A percentile compares a stretch with the other conserved stretches of the same genome.
Conservation (phyloP, 768 basidiomycete species). For the Trametes cinnabarina region DNA sequence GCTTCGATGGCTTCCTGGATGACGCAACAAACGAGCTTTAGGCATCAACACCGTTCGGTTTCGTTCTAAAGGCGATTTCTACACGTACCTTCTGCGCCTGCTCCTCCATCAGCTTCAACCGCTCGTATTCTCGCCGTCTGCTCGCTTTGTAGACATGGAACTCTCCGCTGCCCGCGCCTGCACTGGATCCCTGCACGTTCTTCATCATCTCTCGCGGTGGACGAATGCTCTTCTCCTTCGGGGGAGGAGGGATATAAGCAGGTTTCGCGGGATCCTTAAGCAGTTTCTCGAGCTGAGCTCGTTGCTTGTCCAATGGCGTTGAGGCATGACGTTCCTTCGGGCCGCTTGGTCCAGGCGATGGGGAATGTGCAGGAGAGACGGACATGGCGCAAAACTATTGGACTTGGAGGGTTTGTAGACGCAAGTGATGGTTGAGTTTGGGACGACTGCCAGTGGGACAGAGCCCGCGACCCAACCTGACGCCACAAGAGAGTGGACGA, state of each 20-base stretch:
- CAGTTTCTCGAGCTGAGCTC: conserved; percentile 76
- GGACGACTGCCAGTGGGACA: too few relatives aligned
- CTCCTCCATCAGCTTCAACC: conserved; percentile 89
- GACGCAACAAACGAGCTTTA: background rate
- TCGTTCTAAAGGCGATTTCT: background rate
- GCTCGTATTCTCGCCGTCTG: conserved; percentile 91
- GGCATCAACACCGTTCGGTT: background rate
- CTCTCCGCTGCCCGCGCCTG: conserved; percentile 95
- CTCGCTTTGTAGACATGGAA: conserved; percentile 99
- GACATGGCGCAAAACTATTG: conserved; percentile 19
- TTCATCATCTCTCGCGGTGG: conserved; percentile 96
- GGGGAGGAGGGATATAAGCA: conserved; percentile 73
- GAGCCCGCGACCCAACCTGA: too few relatives aligned
- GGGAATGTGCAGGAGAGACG: conserved; percentile 29
- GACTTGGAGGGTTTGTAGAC: background rate
- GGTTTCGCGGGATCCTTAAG: conserved; percentile 87
- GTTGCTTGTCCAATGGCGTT: conserved; percentile 52
- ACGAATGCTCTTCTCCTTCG: conserved; percentile 78
- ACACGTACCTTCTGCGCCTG: conserved; percentile 64
- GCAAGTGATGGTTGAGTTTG: background rate
- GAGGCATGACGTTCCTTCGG: conserved; percentile 42
- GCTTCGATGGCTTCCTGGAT: conserved; percentile 63
- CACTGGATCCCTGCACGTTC: conserved; percentile 97
- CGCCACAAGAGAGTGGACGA: too few relatives aligned
- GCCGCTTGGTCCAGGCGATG: conserved; percentile 21